phyloP scores from a whole-genome alignment of 257 asterid species.

The Petunia secreta region DNA sequence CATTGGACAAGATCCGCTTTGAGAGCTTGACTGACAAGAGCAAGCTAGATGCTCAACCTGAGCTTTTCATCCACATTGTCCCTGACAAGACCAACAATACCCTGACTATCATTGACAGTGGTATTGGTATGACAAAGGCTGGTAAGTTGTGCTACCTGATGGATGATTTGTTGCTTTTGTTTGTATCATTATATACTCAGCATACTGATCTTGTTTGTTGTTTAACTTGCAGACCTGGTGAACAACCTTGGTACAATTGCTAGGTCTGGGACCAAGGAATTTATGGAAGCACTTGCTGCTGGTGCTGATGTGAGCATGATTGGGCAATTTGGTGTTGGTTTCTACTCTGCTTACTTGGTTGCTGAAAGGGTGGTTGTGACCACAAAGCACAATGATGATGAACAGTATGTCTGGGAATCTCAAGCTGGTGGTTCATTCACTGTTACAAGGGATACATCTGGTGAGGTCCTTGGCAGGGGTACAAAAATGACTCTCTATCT shows the following conservation, averaged over 20 bases:
- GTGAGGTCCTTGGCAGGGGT: constrained; percentile 62
- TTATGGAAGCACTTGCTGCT: constrained; percentile 70
- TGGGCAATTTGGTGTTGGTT: constrained; percentile 74
- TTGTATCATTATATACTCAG: no score
- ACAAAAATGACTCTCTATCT: constrained; percentile 58
- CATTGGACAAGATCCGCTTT: constrained; percentile 65
- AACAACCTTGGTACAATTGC: constrained; percentile 75
- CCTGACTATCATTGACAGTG: constrained; percentile 61
- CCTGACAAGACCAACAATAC: constrained; percentile 68
- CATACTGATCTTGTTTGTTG: neutral
- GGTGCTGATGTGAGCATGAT: constrained; percentile 85
- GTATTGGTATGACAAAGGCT: constrained; percentile 77
- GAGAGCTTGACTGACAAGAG: constrained; percentile 70
- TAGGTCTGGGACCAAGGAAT: constrained; percentile 70
- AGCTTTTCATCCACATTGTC: constrained; percentile 58
- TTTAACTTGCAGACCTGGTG: constrained; percentile 57
- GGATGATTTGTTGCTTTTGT: neutral
- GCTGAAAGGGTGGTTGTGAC: constrained; percentile 70
- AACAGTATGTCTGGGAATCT: constrained; percentile 74
- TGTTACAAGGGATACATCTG: constrained; percentile 59
- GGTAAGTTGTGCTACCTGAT: constrained; percentile 41
- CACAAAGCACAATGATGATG: constrained; percentile 65
- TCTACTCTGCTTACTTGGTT: constrained; percentile 67
- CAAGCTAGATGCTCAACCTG: constrained; percentile 68
- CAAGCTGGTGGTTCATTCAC: constrained; percentile 77